Evolutionary conservation across 1,284 basidiomycete species (phyloP).

Genomic region (Boletellus deceptivus): DNA sequence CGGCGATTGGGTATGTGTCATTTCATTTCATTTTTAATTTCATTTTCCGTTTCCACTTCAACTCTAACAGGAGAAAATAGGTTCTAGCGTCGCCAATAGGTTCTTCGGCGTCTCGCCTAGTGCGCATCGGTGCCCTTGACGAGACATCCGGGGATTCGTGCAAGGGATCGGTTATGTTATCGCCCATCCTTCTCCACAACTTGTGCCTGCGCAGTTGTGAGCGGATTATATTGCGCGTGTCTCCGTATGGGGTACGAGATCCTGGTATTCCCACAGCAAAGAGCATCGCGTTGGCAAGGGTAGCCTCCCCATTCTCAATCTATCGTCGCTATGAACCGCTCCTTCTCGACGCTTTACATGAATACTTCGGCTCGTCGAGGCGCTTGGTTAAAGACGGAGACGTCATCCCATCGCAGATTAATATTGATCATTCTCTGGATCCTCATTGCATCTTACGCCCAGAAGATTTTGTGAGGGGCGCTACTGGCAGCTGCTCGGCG

Average conservation of each 20-base stretch:
- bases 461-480: slow-evolving; percentile 5
- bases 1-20: slow-evolving; percentile 79
- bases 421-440: slow-evolving; percentile 45
- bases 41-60: background rate
- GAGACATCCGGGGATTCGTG: slow-evolving; percentile 35
- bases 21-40: slow-evolving; percentile 3
- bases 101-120: slow-evolving; percentile 43
- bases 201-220: slow-evolving; percentile 19
- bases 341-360: slow-evolving; percentile 68
- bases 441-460: slow-evolving; percentile 10
- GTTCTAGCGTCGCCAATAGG: slow-evolving; percentile 27
- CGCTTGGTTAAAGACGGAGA: slow-evolving; percentile 81
- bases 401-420: slow-evolving; percentile 71
- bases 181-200: slow-evolving; percentile 23
- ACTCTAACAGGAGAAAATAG: slow-evolving; percentile 11
- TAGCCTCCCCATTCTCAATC: slow-evolving; percentile 79
- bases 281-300: slow-evolving; percentile 75
- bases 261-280: slow-evolving; percentile 63
- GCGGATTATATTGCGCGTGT: slow-evolving; percentile 38
- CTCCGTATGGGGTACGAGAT: slow-evolving; percentile 45
- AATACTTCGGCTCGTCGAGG: slow-evolving; percentile 59
- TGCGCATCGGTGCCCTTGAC: slow-evolving; percentile 58
- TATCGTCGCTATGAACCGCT: slow-evolving; percentile 72
- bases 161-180: slow-evolving; percentile 39
- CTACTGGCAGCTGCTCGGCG: slow-evolving; percentile 24